These are phyloP conservation scores for Cicer judaicum DNA, from an alignment of 306 rosid genomes.

Conservation along the genomic window DNA sequence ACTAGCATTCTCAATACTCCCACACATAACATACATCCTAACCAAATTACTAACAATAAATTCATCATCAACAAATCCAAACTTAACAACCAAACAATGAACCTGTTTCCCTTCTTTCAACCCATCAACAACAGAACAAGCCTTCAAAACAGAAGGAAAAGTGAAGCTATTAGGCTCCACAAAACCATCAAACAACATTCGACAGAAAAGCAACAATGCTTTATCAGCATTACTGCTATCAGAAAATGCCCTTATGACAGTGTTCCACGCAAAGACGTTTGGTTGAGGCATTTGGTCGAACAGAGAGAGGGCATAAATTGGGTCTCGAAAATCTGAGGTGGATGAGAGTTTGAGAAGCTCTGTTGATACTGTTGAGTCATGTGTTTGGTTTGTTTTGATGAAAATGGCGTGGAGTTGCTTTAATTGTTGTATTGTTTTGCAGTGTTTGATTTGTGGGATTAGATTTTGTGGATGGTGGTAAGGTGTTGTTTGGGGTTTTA, in stretches of 20 bases:
- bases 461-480: constrained; percentile 54
- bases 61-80: constrained; percentile 63
- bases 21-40: constrained; percentile 77
- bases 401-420: constrained; percentile 72
- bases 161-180: constrained; percentile 70
- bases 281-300: constrained; percentile 57
- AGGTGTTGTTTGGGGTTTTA: constrained; percentile 40
- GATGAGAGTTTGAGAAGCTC: constrained; percentile 61
- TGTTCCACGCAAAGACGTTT: constrained; percentile 78
- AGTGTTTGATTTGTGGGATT: constrained; percentile 57
- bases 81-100: constrained; percentile 73
- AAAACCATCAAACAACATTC: constrained; percentile 57
- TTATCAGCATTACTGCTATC: constrained; percentile 28
- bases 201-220: constrained; percentile 47
- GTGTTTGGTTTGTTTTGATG: constrained; percentile 68
- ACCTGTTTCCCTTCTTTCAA: constrained; percentile 67
- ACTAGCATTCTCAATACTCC: constrained; percentile 60
- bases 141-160: constrained; percentile 76
- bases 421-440: constrained; percentile 65
- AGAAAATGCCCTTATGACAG: constrained; percentile 67
- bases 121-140: constrained; percentile 57
- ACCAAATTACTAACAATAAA: constrained; percentile 69
- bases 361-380: constrained; percentile 63
- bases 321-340: constrained; percentile 53
- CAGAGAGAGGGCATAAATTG: constrained; percentile 50